Evolutionary conservation across 148 eudicot genomes (phyloP).

Genomic region (Camellia lanceoleosa): DNA sequence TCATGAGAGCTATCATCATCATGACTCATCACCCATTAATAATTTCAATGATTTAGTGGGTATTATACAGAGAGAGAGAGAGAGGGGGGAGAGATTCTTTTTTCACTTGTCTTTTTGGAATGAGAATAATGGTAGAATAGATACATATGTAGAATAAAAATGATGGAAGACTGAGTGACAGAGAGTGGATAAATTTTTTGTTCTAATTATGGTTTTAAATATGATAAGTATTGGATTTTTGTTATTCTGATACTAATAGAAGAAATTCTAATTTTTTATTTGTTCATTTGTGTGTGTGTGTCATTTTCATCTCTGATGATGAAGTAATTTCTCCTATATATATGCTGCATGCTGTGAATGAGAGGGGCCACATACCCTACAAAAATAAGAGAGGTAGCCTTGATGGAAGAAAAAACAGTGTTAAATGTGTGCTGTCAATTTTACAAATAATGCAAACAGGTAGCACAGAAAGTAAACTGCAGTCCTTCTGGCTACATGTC

Average conservation of each 20-base stretch:
- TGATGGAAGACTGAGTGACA: no score
- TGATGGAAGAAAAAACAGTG: neutral
- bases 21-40: neutral
- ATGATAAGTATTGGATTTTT: no score
- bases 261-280: neutral
- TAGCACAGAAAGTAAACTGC: constrained; percentile 6
- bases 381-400: neutral
- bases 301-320: neutral
- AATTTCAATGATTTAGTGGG: neutral
- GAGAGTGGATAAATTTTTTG: no score
- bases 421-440: neutral
- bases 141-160: no score
- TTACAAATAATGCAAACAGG: neutral
- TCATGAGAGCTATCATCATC: neutral
- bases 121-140: no score
- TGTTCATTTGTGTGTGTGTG: neutral
- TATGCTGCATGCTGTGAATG: neutral
- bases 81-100: neutral
- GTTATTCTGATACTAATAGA: neutral
- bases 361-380: neutral
- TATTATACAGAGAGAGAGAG: neutral
- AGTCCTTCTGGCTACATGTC: neutral
- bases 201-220: no score
- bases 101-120: no score
- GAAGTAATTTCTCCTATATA: neutral